Evolutionary conservation across 768 basidiomycete species (phyloP), one percentile per base, ranked within the genome.

Genomic region (Pleurotus tuber-regium): DNA sequence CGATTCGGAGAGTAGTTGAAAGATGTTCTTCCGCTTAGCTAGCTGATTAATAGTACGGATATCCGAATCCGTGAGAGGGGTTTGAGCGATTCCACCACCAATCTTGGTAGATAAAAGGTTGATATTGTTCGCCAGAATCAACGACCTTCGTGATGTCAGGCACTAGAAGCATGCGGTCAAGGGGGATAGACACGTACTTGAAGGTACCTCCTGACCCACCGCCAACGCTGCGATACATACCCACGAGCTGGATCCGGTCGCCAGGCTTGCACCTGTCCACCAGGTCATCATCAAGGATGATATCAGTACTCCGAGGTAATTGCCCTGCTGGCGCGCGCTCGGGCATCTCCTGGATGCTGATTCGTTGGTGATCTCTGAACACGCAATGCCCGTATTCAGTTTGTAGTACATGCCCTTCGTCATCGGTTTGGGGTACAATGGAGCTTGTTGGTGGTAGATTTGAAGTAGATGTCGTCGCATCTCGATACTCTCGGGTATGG

Each of bases 301-400:
- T 88, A 67, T 99, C 97, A 29, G 93, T 94, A 61, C 94, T 95
- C 42, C 97, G 80, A 39, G 97, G 97, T 24, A 99, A 76, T 67
- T 98, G 96, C 24, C 97, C 97, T 38, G 97, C 90, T 21, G 97
- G 97, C 11, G 97, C 95, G 19, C 97, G 85, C 70, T 99, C 97
- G 2, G 97, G 97, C 96, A 99, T 98, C 65, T 99, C 97, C 72
- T 99, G 97, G 56, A 99, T 98, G 67, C 86, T 93, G 64, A 98
- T 91, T 57, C 93, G 85, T 69, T 99, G 97, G 68, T 98, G 92
- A 70, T 99, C 97, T 51, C 91, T 78, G 74, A 97, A 99, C 6
- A 89, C 82, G 63, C 89, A 92, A 56, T 87, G 75, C 4, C 97
- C 97, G 63, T 84, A 98, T 71, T 99, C 97, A 59, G 86, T 97